These are phyloP conservation scores for Magnusiomyces fungicola DNA, from an alignment of 1,139 yeast genomes.

Conservation along the genomic window DNA sequence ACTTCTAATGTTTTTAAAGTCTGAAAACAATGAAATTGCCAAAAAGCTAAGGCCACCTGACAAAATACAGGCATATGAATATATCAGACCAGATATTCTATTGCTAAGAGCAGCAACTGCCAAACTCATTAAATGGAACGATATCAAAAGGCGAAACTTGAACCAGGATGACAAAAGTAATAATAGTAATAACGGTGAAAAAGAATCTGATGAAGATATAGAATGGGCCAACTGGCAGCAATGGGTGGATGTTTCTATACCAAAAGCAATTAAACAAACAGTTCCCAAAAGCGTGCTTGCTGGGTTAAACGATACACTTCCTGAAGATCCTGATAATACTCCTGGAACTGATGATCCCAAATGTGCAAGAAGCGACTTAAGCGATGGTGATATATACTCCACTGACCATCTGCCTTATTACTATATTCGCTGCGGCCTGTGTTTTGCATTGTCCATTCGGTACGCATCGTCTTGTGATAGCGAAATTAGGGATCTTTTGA, in stretches of 20 bases:
- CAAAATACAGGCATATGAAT: slow-evolving; percentile 55
- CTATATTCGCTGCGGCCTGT: slow-evolving; percentile 66
- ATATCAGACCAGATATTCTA: slow-evolving; percentile 73
- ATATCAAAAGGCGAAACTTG: slow-evolving; percentile 40
- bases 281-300: background rate
- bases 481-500: slow-evolving; percentile 50
- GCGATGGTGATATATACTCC: slow-evolving; percentile 17
- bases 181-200: background rate
- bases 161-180: background rate
- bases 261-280: background rate
- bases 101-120: slow-evolving; percentile 61
- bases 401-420: slow-evolving; percentile 53
- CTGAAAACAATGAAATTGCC: slow-evolving; percentile 57
- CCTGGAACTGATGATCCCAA: background rate
- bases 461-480: slow-evolving; percentile 64
- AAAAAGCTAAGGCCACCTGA: slow-evolving; percentile 56
- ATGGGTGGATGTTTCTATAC: background rate
- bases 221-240: background rate
- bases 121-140: slow-evolving; percentile 74
- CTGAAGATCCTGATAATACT: background rate
- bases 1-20: slow-evolving; percentile 62
- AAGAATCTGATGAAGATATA: background rate
- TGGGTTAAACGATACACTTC: background rate
- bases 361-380: no score
- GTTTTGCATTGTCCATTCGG: slow-evolving; percentile 67